These are phyloP conservation scores for Scutellaria galericulata DNA, from an alignment of 257 asterid species.

Conservation along the genomic window DNA sequence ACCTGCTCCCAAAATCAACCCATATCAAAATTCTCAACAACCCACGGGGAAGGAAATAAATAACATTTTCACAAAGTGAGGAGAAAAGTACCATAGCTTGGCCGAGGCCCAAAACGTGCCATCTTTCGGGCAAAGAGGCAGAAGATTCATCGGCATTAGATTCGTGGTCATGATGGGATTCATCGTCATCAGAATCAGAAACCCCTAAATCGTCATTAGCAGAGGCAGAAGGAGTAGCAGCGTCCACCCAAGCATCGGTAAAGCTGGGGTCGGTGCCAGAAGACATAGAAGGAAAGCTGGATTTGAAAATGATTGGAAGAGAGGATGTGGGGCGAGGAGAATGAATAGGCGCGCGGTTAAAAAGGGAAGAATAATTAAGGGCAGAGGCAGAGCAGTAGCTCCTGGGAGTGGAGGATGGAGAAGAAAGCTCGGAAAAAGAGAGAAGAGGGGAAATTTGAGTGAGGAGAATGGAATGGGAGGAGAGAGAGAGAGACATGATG, in stretches of 20 bases:
- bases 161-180: slow-evolving; percentile 35
- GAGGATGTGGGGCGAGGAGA: slow-evolving; percentile 28
- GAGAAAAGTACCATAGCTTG: slow-evolving; percentile 83
- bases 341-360: slow-evolving; percentile 30
- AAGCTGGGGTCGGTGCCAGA: slow-evolving; percentile 42
- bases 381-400: not conserved
- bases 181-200: slow-evolving; percentile 57
- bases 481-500: slow-evolving; percentile 53
- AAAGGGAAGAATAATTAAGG: slow-evolving; percentile 22
- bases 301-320: slow-evolving; percentile 32
- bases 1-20: not conserved
- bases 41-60: not conserved
- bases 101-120: slow-evolving; percentile 97
- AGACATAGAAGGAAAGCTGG: slow-evolving; percentile 48
- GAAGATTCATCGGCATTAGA: slow-evolving; percentile 32
- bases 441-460: slow-evolving; percentile 34
- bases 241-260: slow-evolving; percentile 34
- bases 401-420: slow-evolving; percentile 40
- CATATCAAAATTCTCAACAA: slow-evolving; percentile 10
- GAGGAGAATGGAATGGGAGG: slow-evolving; percentile 32
- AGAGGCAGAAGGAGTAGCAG: slow-evolving; percentile 34
- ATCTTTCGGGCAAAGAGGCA: slow-evolving; percentile 59
- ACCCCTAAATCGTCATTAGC: slow-evolving; percentile 45
- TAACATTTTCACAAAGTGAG: too few species aligned
- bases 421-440: slow-evolving; percentile 34